These are phyloP conservation scores for Acanthamoeba sp. DNA, from an alignment of 208 protist genomes.

Conservation along the genomic window DNA sequence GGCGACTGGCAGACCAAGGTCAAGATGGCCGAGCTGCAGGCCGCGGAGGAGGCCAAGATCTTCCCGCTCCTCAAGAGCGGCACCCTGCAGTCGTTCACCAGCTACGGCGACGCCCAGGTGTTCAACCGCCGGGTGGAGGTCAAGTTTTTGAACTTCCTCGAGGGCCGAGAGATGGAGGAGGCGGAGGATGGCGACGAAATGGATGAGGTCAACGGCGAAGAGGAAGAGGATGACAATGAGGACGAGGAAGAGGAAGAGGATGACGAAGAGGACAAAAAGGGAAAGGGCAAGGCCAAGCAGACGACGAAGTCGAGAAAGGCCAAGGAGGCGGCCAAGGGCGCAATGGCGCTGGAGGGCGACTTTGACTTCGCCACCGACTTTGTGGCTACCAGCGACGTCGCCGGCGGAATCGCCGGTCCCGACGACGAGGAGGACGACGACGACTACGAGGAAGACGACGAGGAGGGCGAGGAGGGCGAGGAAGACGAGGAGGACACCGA, in stretches of 20 bases:
- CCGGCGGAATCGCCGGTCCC: background rate
- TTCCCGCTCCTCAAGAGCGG: slow-evolving; percentile 6
- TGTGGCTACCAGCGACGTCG: slow-evolving; percentile 12
- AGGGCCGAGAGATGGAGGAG: slow-evolving; percentile 13
- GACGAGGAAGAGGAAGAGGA: background rate
- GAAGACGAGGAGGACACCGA: background rate
- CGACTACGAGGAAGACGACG: background rate
- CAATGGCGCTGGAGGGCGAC: slow-evolving; percentile 11
- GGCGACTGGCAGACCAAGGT: slow-evolving; percentile 15
- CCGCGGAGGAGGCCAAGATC: background rate
- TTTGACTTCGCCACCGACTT: slow-evolving; percentile 39
- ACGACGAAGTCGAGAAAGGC: background rate
- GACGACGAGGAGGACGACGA: slow-evolving; percentile 4
- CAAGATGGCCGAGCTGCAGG: background rate
- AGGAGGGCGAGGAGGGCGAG: background rate
- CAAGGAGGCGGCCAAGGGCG: slow-evolving; percentile 12
- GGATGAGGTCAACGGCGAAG: background rate
- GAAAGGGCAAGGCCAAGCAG: background rate
- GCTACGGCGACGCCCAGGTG: slow-evolving; percentile 3
- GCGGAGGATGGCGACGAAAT: background rate
- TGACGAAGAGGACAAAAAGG: background rate
- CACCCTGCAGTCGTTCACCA: background rate
- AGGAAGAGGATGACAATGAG: background rate
- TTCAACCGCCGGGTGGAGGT: background rate
- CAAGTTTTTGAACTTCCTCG: slow-evolving; percentile 45